Percentiles rank a stretch among this genome's conserved stretches.
Conservation (phyloP, 768 basidiomycete species). For the Pisolithus albus region DNA sequence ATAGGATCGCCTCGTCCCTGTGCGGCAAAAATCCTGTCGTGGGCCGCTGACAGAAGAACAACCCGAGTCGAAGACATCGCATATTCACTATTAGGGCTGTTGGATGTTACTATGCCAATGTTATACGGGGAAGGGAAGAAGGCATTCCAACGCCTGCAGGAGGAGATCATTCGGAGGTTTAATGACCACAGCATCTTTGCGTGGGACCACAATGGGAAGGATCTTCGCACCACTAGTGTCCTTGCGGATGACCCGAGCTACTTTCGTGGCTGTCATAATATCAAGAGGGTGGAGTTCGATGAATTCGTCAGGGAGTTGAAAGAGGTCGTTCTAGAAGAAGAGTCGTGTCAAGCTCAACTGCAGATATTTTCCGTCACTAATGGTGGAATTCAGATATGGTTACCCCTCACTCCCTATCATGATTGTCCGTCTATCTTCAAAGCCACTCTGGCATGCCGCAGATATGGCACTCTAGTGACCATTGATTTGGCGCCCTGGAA, state of each 20-base stretch:
- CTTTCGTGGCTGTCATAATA: too few relatives aligned
- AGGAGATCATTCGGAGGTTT: slow-evolving; percentile 6
- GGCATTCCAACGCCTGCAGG: slow-evolving; percentile 12
- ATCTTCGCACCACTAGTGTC: too few relatives aligned
- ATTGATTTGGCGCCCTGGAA: background rate
- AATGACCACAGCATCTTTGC: too few relatives aligned
- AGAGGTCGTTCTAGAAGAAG: background rate
- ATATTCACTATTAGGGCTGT: slow-evolving; percentile 13
- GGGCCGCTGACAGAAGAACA: slow-evolving; percentile 14
- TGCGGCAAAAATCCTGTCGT: slow-evolving; percentile 7
- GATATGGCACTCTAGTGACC: background rate
- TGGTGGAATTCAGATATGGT: background rate
- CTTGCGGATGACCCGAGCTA: too few relatives aligned
- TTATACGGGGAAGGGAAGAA: slow-evolving; percentile 14
- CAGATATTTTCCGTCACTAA: background rate
- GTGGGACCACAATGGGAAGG: too few relatives aligned
- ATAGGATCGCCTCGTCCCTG: background rate
- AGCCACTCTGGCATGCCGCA: background rate
- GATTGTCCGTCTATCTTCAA: background rate
- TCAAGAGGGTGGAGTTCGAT: too few relatives aligned
- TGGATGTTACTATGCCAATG: slow-evolving; percentile 9
- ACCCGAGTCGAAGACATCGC: slow-evolving; percentile 12
- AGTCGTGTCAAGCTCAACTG: background rate
- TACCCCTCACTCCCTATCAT: background rate
- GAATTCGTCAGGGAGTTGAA: too few relatives aligned